Evolutionary conservation across 139 green algal species (phyloP).

Genomic region (Chloropicon primus): DNA sequence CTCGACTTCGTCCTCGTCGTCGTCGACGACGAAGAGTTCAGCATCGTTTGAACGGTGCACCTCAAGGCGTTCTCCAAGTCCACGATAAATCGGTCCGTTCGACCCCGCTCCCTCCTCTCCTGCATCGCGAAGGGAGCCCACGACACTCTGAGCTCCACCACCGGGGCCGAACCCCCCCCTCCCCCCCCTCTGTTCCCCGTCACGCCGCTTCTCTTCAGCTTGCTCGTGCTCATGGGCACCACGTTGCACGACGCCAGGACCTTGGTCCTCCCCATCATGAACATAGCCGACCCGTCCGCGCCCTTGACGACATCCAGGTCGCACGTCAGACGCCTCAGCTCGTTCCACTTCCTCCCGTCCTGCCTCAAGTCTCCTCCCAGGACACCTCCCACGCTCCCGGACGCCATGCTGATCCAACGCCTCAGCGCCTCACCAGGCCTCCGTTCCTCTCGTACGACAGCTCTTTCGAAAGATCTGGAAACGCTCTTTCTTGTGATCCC

Average conservation of each 20-base stretch:
- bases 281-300: neutral
- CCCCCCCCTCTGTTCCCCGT: neutral
- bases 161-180: too few relatives aligned
- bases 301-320: neutral
- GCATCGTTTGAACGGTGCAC: neutral
- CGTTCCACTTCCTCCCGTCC: neutral
- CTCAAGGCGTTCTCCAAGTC: neutral
- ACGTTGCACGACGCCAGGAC: neutral
- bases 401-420: too few relatives aligned
- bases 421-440: too few relatives aligned
- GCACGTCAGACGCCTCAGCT: neutral
- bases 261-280: neutral
- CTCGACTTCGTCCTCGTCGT: neutral
- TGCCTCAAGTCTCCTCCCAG: neutral
- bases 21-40: neutral
- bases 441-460: too few relatives aligned
- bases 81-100: neutral
- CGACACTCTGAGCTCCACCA: neutral
- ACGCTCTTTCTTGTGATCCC: too few relatives aligned
- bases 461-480: too few relatives aligned
- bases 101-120: neutral
- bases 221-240: neutral
- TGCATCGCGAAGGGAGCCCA: neutral
- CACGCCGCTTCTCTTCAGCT: neutral
- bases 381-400: too few relatives aligned